Conservation (phyloP, 1,139 yeast genomes). For the Yarrowia galli region DNA sequence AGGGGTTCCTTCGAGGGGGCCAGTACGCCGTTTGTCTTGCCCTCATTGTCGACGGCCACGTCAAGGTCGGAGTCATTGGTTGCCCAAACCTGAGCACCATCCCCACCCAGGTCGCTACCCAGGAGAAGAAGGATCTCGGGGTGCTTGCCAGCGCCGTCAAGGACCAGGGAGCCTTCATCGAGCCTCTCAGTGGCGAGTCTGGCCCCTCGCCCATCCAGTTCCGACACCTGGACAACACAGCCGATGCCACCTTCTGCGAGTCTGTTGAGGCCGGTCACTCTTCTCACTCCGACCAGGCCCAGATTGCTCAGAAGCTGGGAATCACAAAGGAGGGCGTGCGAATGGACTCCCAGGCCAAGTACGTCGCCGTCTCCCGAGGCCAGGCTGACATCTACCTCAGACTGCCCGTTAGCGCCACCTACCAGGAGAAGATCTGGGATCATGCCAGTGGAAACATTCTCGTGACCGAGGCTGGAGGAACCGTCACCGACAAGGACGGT, state of each 20-base stretch:
- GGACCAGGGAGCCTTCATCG: slow-evolving; percentile 70
- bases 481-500: slow-evolving; percentile 84
- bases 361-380: slow-evolving; percentile 89
- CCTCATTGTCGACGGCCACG: slow-evolving; percentile 81
- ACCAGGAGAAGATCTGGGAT: slow-evolving; percentile 97
- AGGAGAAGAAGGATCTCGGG: slow-evolving; percentile 54
- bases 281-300: slow-evolving; percentile 84
- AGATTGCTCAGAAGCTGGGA: slow-evolving; percentile 70
- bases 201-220: slow-evolving; percentile 47
- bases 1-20: slow-evolving; percentile 93
- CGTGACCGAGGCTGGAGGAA: slow-evolving; percentile 89
- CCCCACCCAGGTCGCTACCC: slow-evolving; percentile 45
- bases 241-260: slow-evolving; percentile 76
- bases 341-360: slow-evolving; percentile 94
- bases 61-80: slow-evolving; percentile 90
- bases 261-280: slow-evolving; percentile 98
- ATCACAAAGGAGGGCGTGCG: slow-evolving; percentile 62
- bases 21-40: slow-evolving; percentile 97
- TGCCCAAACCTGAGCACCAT: slow-evolving; percentile 85
- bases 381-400: slow-evolving; percentile 92
- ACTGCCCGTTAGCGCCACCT: slow-evolving; percentile 75
- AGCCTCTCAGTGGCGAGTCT: slow-evolving; percentile 45
- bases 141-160: slow-evolving; percentile 79
- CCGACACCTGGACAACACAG: slow-evolving; percentile 49
- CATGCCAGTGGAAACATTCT: slow-evolving; percentile 95